Conservation (phyloP, 495 filamentous ascomycete genomes). For the Wilcoxina mikolae region DNA sequence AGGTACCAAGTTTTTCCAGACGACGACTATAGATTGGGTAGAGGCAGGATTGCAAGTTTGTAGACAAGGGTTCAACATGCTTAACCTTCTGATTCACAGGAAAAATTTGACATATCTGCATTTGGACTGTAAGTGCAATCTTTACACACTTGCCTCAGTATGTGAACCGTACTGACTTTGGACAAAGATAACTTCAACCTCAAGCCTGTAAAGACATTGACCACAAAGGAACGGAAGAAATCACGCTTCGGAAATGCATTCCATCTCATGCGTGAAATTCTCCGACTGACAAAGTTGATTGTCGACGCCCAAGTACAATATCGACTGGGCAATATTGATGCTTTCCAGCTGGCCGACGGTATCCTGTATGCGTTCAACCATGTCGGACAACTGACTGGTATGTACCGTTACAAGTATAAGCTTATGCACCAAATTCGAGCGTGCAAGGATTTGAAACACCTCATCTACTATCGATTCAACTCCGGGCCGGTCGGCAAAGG, state of each 20-base stretch:
- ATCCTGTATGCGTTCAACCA: conserved; percentile 99
- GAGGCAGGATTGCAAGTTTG: conserved; percentile 98
- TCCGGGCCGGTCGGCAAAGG: conserved; percentile 95
- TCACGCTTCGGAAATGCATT: conserved; percentile 99
- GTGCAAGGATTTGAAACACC: conserved; percentile 97
- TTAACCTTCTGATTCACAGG: conserved; percentile 92
- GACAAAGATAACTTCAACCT: conserved; percentile 87
- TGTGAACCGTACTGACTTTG: background rate
- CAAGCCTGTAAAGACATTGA: conserved; percentile 97
- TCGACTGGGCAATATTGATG: conserved; percentile 93
- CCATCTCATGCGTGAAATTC: conserved; percentile 96
- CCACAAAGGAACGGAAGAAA: conserved; percentile 99
- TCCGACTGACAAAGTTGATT: conserved; percentile 94
- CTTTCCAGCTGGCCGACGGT: conserved; percentile 96
- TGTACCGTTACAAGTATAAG: conserved; percentile 99
- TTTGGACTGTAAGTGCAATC: conserved; percentile 48
- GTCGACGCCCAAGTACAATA: conserved; percentile 99
- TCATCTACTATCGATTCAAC: conserved; percentile 99
- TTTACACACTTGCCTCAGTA: no score
- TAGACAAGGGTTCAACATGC: conserved; percentile 97
- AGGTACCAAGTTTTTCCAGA: conserved; percentile 97
- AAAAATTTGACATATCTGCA: conserved; percentile 99
- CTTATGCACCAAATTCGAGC: conserved; percentile 99
- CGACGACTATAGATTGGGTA: conserved; percentile 98
- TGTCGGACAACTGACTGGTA: conserved; percentile 94